Conservation (phyloP, 768 basidiomycete species). For the Boletus rubroflammeus region DNA sequence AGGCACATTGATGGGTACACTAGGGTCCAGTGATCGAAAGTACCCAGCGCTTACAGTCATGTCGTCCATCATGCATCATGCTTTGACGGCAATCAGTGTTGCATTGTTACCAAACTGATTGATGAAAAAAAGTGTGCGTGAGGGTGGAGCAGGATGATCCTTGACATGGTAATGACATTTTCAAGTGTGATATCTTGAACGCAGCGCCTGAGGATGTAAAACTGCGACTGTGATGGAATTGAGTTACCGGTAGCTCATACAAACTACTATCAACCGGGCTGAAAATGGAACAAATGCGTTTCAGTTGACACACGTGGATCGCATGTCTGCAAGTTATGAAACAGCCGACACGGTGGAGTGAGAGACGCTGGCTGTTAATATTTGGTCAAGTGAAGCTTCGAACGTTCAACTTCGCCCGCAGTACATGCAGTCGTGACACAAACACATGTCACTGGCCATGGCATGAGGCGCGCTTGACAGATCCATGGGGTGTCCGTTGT, state of each 20-base stretch:
- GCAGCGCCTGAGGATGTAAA: slow-evolving; percentile 1
- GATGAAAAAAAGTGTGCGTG: not conserved
- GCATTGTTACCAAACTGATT: not conserved
- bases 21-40: too few species aligned
- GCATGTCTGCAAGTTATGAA: too few species aligned
- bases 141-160: not conserved
- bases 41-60: not conserved
- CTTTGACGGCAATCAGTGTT: not conserved
- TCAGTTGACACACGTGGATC: slow-evolving; percentile 13
- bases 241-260: not conserved
- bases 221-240: not conserved
- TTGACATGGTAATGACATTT: not conserved
- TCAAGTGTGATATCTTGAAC: not conserved
- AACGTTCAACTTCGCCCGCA: not conserved
- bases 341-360: not conserved
- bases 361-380: not conserved
- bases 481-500: not conserved
- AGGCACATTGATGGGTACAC: too few species aligned
- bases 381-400: slow-evolving; percentile 15
- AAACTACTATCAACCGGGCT: slow-evolving; percentile 3
- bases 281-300: slow-evolving; percentile 26
- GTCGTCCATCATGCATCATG: not conserved
- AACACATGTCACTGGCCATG: not conserved
- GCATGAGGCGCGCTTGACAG: slow-evolving; percentile 5
- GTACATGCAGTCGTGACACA: too few species aligned